Base-by-base conservation (phyloP, 2,329 filamentous ascomycete species). In the Penicillium glabrum region DNA sequence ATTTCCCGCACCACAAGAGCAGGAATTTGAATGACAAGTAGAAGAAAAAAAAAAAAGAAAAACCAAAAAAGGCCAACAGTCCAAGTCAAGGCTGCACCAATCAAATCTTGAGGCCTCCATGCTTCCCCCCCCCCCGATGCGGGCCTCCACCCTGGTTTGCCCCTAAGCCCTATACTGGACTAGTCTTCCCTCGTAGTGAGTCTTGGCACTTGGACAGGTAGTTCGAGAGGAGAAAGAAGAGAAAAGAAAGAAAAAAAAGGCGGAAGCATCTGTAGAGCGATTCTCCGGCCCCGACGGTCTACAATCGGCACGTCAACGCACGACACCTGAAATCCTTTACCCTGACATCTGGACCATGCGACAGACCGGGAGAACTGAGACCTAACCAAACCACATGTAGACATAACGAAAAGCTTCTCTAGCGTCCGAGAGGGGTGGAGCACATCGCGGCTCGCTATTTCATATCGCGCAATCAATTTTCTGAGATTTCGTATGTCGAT, bases 101-200 rank as follows among this genome's bases (percentile, higher is more conserved):
- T 62, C 14, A 41, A 33, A 27, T 19, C 41, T n/a, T 23, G 24
- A 46, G 50, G 44, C 31, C 43, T 52, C 57, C 54, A 56, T 45
- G 45, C 31, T 51, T 29, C 23, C 55, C 57, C 57, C 47, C 59
- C 21, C 47, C 57, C 47, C 59, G 54, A 62, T 61, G 54, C 59
- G 56, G 62, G 59, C 55, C 64, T 61, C 62, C 58, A 60, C 58
- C 58, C 57, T 52, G 43, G 57, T 59, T 60, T 50, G 46, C n/a
- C 51, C 46, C 54, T 61, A 63, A 52, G 23, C 59, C 54, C 54
- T 31, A 27, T 61, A 51, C 26, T 46, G 57, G 29, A 35, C 21
- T 65, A 62, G 50, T 23, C 19, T 14, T 41, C 41, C 43, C 10
- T 52, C 54, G 55, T 57, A 53, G 59, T 27, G 24, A 29, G 27